Conservation (phyloP, 2,329 filamentous ascomycete species). For the Diaporthe citri region DNA sequence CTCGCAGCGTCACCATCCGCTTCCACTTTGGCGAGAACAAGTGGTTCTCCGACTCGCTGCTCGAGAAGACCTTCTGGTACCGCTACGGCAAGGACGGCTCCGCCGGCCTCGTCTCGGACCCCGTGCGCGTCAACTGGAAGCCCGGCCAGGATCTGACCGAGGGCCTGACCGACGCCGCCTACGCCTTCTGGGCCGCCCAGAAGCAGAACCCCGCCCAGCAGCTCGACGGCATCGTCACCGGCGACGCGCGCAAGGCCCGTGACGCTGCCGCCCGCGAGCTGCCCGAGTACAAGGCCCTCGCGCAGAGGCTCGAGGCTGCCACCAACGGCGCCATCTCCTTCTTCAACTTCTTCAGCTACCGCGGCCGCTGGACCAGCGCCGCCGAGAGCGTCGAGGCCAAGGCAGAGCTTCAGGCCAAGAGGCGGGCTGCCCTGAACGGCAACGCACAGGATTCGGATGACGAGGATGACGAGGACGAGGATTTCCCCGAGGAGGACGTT, state of each 20-base stretch:
- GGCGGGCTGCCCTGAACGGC: constrained; percentile 45
- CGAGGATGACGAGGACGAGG: constrained; percentile 51
- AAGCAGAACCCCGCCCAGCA: constrained; percentile 52
- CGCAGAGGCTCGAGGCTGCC: constrained; percentile 60
- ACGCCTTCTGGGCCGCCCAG: constrained; percentile 68
- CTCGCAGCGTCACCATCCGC: constrained; percentile 71
- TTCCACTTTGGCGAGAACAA: constrained; percentile 70
- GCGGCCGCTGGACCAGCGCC: constrained; percentile 68
- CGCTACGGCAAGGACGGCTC: constrained; percentile 64
- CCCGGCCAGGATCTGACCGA: constrained; percentile 73
- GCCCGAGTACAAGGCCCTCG: constrained; percentile 66
- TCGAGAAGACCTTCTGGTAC: constrained; percentile 78
- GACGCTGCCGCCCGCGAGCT: constrained; percentile 48
- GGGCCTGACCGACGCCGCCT: constrained; percentile 72
- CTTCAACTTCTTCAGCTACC: constrained; percentile 79
- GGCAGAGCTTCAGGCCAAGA: constrained; percentile 50
- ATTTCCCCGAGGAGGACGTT: constrained; percentile 49
- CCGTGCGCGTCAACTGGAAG: constrained; percentile 76
- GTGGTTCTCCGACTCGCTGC: constrained; percentile 69
- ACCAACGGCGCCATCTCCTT: constrained; percentile 64
- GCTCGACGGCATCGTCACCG: constrained; percentile 35
- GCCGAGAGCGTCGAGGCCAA: constrained; percentile 70
- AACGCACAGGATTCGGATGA: constrained; percentile 50
- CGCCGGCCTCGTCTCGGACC: constrained; percentile 69
- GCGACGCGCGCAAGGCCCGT: constrained; percentile 40